Percentiles rank a stretch among this genome's conserved stretches.
phyloP scores from a whole-genome alignment of 495 filamentous ascomycete genomes.

The Penicillium herquei region DNA sequence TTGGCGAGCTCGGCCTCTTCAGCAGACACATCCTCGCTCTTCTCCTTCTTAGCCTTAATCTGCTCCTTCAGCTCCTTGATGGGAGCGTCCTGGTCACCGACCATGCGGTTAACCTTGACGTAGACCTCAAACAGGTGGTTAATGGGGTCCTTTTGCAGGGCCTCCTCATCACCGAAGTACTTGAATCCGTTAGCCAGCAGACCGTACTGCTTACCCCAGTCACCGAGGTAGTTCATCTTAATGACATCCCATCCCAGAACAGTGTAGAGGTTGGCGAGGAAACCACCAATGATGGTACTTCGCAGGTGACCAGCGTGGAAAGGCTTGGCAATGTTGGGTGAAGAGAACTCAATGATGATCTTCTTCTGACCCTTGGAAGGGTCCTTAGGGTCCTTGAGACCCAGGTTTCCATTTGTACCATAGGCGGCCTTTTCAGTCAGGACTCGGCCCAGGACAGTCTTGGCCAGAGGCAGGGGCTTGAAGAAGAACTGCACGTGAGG shows the following conservation, averaged over 20 bases:
- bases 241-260: slow-evolving; percentile 70
- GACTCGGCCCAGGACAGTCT: slow-evolving; percentile 63
- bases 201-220: slow-evolving; percentile 78
- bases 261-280: slow-evolving; percentile 66
- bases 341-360: slow-evolving; percentile 70
- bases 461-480: slow-evolving; percentile 56
- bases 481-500: slow-evolving; percentile 83
- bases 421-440: slow-evolving; percentile 59
- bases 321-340: slow-evolving; percentile 73
- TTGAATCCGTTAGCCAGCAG: slow-evolving; percentile 67
- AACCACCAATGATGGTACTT: slow-evolving; percentile 75
- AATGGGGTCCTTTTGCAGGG: slow-evolving; percentile 60
- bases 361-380: slow-evolving; percentile 70
- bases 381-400: slow-evolving; percentile 66
- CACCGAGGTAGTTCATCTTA: slow-evolving; percentile 73
- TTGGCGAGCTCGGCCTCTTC: slow-evolving; percentile 51
- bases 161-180: slow-evolving; percentile 61
- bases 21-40: slow-evolving; percentile 43
- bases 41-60: slow-evolving; percentile 52
- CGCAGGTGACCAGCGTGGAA: slow-evolving; percentile 73
- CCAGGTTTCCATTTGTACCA: slow-evolving; percentile 64
- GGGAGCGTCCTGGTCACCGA: slow-evolving; percentile 50
- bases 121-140: slow-evolving; percentile 71
- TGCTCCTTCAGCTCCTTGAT: slow-evolving; percentile 57
- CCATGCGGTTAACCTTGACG: slow-evolving; percentile 59